Evolutionary conservation across 768 basidiomycete species (phyloP).

Genomic region (Lactarius pseudohatsudake): DNA sequence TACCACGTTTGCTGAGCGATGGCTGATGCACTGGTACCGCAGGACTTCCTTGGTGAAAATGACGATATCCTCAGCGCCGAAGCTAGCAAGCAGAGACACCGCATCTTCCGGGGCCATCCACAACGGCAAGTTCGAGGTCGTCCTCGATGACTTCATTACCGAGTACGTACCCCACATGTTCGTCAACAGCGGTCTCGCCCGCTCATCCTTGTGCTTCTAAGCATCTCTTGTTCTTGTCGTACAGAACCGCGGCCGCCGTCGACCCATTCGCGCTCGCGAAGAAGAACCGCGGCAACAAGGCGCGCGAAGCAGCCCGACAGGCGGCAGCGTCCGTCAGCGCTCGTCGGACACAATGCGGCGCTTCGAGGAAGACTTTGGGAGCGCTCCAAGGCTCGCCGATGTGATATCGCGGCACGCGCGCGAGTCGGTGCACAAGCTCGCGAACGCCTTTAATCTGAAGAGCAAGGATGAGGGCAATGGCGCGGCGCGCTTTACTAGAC

Average conservation of each 20-base stretch:
- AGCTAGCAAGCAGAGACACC: conserved; percentile 51
- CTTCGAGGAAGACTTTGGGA: conserved; percentile 61
- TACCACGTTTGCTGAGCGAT: conserved; percentile 14
- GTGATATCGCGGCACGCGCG: conserved; percentile 67
- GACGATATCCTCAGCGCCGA: conserved; percentile 45
- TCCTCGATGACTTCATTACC: conserved; percentile 35
- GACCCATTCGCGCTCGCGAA: conserved; percentile 58
- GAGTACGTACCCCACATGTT: conserved; percentile 44
- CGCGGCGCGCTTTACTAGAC: conserved; percentile 67
- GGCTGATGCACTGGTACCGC: neutral
- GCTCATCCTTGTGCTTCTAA: conserved; percentile 1
- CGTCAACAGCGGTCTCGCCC: neutral
- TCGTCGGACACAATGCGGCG: conserved; percentile 59
- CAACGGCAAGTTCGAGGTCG: conserved; percentile 48
- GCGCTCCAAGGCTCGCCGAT: conserved; percentile 65
- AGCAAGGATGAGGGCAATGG: conserved; percentile 78
- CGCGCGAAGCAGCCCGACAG: conserved; percentile 50
- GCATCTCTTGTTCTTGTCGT: conserved; percentile 11
- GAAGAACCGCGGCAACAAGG: conserved; percentile 61
- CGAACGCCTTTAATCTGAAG: conserved; percentile 71
- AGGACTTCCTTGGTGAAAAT: conserved; percentile 51
- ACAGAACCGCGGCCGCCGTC: conserved; percentile 42
- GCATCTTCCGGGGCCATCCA: conserved; percentile 59
- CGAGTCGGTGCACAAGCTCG: conserved; percentile 76
- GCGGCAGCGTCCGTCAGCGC: conserved; percentile 34